phyloP scores from a whole-genome alignment of 164 flowering plant genomes.

The Liquidambar formosana region DNA sequence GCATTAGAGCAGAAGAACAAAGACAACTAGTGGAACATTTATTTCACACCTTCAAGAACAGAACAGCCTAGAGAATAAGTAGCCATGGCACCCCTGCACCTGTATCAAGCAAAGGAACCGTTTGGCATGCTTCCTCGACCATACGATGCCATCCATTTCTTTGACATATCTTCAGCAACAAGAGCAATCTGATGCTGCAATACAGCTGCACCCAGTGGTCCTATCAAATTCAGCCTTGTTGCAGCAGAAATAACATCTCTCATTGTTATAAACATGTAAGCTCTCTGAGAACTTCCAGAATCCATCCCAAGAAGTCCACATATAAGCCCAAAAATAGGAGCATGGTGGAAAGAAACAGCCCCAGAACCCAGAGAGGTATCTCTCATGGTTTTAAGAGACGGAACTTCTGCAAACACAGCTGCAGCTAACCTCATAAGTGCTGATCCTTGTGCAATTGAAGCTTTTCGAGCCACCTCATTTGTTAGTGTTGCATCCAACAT shows the following conservation, averaged over 20 bases:
- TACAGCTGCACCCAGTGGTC: conserved; percentile 82
- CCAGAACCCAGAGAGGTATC: conserved; percentile 36
- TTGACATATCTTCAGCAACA: conserved; percentile 62
- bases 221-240: conserved; percentile 87
- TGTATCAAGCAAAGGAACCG: conserved; percentile 78
- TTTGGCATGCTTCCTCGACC: conserved; percentile 84
- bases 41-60: conserved; percentile 53
- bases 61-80: conserved; percentile 83
- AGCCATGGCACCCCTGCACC: conserved; percentile 86
- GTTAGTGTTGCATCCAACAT: conserved; percentile 74
- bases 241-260: conserved; percentile 94
- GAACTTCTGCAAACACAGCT: conserved; percentile 64
- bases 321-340: conserved; percentile 86
- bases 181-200: conserved; percentile 80
- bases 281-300: conserved; percentile 60
- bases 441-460: conserved; percentile 86
- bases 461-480: conserved; percentile 77
- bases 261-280: conserved; percentile 85
- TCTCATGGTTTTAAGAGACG: conserved; percentile 70
- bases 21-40: background rate
- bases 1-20: conserved; percentile 30
- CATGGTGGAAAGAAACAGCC: conserved; percentile 68
- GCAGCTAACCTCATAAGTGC: conserved; percentile 85
- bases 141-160: conserved; percentile 72
- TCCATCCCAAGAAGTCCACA: conserved; percentile 79